Evolutionary conservation across 2,329 filamentous ascomycete species (phyloP).

Genomic region (Colletotrichum melonis): DNA sequence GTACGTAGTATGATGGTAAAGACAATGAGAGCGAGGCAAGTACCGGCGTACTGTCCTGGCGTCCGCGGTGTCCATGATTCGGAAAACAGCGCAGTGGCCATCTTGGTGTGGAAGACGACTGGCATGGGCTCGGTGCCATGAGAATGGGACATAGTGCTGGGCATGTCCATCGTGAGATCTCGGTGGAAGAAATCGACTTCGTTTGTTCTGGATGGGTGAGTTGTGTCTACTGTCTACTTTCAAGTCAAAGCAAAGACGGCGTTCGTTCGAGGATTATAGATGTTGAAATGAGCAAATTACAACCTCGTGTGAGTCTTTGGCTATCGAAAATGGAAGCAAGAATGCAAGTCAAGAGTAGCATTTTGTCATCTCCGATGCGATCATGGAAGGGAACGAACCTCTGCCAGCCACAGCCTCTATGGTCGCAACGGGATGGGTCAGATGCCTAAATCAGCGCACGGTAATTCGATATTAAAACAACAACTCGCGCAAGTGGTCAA

Average conservation of each 20-base stretch:
- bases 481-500: not conserved
- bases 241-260: not conserved
- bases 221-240: no score
- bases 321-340: not conserved
- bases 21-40: conserved; percentile 7
- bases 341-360: not conserved
- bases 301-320: not conserved
- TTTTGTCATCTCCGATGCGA: not conserved
- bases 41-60: conserved; percentile 6
- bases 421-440: not conserved
- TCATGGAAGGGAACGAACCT: not conserved
- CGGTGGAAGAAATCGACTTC: not conserved
- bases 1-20: conserved; percentile 17
- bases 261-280: not conserved
- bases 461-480: fast-evolving
- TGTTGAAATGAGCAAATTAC: not conserved
- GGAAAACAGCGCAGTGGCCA: not conserved
- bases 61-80: conserved; percentile 3
- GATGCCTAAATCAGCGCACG: not conserved
- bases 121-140: not conserved
- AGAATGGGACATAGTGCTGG: not conserved
- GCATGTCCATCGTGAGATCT: not conserved
- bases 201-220: not conserved
- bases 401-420: not conserved
- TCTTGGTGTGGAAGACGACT: conserved; percentile 26